Base-by-base conservation (phyloP, 2,329 filamentous ascomycete species). In the Torrubiella hemipterigena region DNA sequence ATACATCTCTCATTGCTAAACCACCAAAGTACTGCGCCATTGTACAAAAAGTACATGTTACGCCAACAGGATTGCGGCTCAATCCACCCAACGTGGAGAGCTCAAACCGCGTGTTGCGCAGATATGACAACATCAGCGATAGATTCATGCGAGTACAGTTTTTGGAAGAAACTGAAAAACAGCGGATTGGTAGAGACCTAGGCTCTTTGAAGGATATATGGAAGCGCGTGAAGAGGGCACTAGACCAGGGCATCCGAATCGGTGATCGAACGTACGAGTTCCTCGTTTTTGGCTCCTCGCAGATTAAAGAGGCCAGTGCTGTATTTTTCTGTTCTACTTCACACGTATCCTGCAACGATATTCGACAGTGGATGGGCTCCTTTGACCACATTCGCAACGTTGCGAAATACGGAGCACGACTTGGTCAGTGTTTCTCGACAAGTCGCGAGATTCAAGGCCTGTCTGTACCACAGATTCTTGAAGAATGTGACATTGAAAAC, bases 351-450 rank as follows among this genome's bases (percentile, higher is more conserved):
- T 84, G 84, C 32, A 69, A 80, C 13, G 66, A 78, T 30, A 95
- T 98, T 35, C 79, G 89, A 5, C 53, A 64, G 19, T 87, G 81
- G 73, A 93, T 96, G 80, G 91, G 91, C 0, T 61, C 80, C 11
- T 93, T 98, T 45, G 66, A 65, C 11, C 72, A 85, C 39, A 95
- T 95, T 52, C 73, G 68, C 33, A 71, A 81, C 17, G 71, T 93
- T n/a, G 87, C 89, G 18, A 95, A 93, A 47, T 83, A 87, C 50
- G 82, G 85, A 29, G 85, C 91, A 17, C 73, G 91, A 17, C 63
- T 96, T 13, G 91, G 91, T 0, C 91, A 96, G 54, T 95, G 87
- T 50, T 95, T 98, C 49, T 95, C 91, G 0, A 95, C 89, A 0
- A 98, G 91, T 1, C 65, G 82, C 37, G 76, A 81, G 9, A 76